Base-by-base conservation (phyloP, 2,329 filamentous ascomycete genomes). In the Geosmithia putterillii region DNA sequence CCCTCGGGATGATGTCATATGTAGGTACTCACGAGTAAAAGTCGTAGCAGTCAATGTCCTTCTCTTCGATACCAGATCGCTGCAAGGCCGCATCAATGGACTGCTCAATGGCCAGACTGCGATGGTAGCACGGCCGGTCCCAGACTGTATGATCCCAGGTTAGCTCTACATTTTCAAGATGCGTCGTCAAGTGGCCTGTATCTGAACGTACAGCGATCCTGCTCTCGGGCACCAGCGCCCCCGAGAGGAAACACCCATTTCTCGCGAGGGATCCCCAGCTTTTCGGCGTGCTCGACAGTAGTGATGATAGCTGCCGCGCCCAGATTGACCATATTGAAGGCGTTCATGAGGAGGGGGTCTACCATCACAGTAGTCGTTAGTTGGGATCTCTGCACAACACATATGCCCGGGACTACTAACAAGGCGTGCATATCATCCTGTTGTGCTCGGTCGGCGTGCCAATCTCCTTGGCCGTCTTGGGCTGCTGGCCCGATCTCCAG, bases 271-370 rank as follows among this genome's bases (percentile, higher is more conserved):
- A 83, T 68, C 0, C 70, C 70, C 2, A 83, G 60, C 38, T 70
- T 57, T 37, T 56, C 58, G 0, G 81, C 80, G 52, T 67, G 63
- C 1, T 73, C 64, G 0, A 64, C 66, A 0, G 75, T 76, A 1
- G 79, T 83, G 4, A 84, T 46, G 15, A 84, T 64, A 45, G 71
- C 70, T 7, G 79, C 76, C 0, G 67, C 74, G 2, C 79, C 71
- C 14, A 83, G 60, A 46, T 84, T 83, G 32, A 84, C 71, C 2
- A 69, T 79, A 49, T 83, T 84, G 59, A 83, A 83, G 0, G 80
- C 79, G 51, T 84, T 84, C 79, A 83, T 83, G 9, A 83, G 57
- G 0, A 84, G 60, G 0, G 79, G 77, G 57, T 83, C 78, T 83
- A 40, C 2, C n/a, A 32, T 32, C n/a, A n/a, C n/a, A n/a, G n/a